Base-by-base conservation (phyloP, 78 protist genomes). In the Polysphondylium violaceum region DNA sequence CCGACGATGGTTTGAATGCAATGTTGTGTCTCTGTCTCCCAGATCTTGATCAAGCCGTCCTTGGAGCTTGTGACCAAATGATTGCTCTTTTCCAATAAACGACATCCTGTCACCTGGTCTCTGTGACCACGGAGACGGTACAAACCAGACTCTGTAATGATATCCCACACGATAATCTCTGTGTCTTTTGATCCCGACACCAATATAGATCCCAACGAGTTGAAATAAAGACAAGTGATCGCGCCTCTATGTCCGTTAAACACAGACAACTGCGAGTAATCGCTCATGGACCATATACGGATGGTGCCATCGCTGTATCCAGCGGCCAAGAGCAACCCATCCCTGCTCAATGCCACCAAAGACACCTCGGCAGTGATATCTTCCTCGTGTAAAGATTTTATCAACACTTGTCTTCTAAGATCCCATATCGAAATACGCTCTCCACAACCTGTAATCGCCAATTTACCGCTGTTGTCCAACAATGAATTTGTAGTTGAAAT, bases 161-260 rank as follows among this genome's bases (percentile, higher is more conserved):
- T 64, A 44, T 98, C 99, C 99, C 99, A 98, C 5, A 97, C 92
- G 0, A 97, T 79, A 11, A 97, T 41, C 74, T 95, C 94, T 0
- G 98, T 95, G 87, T 98, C 99, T 12, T 11, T 31, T 1, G 93
- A 8, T 43, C 98, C 99, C 6, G 97, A 93, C 6, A 75, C 86
- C 9, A 98, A 95, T 43, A 31, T 50, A 27, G 85, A 14, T 16
- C 95, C 98, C 5, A 68, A 56, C 2, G 12, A 23, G 51, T 87
- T 56, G 73, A 95, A 98, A 9, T 53, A 23, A n/a, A 98, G 43
- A 2, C 61, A 33, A 36, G 90, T 47, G 14, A 97, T 92, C 0
- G 97, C 72, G 1, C 86, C 44, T 11, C 73, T 55, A 91, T 97
- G 98, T 8, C 97, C 96, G 35, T 51, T 63, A 67, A 96, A 76